Evolutionary conservation across 2,329 filamentous ascomycete species (phyloP).

Genomic region (Alternaria sp.): DNA sequence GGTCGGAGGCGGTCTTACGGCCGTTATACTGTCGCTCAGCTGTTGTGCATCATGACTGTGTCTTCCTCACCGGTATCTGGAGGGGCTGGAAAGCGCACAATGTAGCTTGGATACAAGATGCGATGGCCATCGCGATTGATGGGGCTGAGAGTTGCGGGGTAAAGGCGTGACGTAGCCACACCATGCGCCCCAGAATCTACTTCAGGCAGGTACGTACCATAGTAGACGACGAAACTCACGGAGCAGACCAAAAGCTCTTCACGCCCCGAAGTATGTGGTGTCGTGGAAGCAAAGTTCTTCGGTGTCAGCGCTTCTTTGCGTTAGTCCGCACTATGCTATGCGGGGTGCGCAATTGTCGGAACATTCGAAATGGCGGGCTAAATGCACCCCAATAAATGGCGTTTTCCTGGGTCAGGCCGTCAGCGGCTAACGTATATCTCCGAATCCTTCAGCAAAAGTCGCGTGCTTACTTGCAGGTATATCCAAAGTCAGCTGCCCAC

Average conservation of each 20-base stretch:
- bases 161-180: slow-evolving; percentile 1
- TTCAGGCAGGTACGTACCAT: not conserved
- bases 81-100: not conserved
- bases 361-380: slow-evolving; percentile 15
- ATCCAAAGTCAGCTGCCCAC: slow-evolving; percentile 20
- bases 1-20: not conserved
- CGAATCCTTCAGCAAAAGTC: not conserved
- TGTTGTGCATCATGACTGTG: not conserved
- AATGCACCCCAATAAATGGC: slow-evolving; percentile 9
- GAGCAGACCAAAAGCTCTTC: slow-evolving; percentile 1
- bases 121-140: not conserved
- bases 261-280: not conserved
- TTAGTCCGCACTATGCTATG: slow-evolving; percentile 18
- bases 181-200: not conserved
- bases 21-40: not conserved
- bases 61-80: not conserved
- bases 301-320: slow-evolving; percentile 15
- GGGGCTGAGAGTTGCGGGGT: slow-evolving; percentile 5
- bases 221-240: not conserved
- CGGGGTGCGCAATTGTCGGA: slow-evolving; percentile 23
- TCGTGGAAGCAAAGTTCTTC: slow-evolving; percentile 10
- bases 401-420: not conserved
- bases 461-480: not conserved
- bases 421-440: slow-evolving; percentile 3
- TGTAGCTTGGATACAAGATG: not conserved